Evolutionary conservation across 2,329 filamentous ascomycete species (phyloP).

Genomic region (Madurella fahalii): DNA sequence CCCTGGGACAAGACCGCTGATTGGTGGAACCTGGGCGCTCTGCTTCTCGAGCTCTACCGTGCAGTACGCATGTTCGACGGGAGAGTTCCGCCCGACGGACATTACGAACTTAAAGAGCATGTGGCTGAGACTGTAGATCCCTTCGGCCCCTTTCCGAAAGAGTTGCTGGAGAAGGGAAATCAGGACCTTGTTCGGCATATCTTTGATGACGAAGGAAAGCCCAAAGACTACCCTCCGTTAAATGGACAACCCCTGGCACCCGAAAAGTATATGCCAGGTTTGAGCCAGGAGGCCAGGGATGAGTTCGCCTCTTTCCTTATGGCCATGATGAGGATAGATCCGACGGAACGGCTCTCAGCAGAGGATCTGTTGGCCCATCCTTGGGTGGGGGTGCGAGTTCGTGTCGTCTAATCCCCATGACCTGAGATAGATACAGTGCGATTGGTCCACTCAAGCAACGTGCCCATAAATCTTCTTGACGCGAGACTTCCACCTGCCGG

Average conservation of each 20-base stretch:
- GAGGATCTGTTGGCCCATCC: neutral
- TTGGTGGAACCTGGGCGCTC: slow-evolving; percentile 16
- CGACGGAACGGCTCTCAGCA: neutral
- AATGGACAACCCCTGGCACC: neutral
- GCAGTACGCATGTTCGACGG: slow-evolving; percentile 13
- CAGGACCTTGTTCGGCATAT: neutral
- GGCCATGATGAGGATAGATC: slow-evolving; percentile 1
- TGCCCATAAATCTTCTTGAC: too few species aligned
- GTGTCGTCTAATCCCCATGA: too few species aligned
- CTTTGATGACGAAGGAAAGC: slow-evolving; percentile 10
- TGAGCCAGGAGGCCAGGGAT: neutral
- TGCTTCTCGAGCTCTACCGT: slow-evolving; percentile 10
- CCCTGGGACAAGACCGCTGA: slow-evolving; percentile 11
- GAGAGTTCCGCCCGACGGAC: neutral
- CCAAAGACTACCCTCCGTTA: neutral
- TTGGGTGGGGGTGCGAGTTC: neutral
- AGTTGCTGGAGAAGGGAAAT: slow-evolving; percentile 11
- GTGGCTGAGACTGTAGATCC: slow-evolving; percentile 12
- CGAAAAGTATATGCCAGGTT: slow-evolving; percentile 4
- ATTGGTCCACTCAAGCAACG: too few species aligned
- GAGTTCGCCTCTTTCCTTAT: slow-evolving; percentile 3
- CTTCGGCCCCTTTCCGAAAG: slow-evolving; percentile 13
- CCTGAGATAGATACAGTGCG: too few species aligned
- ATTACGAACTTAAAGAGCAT: slow-evolving; percentile 11
- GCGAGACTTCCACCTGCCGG: too few species aligned